Percentiles rank a stretch among this genome's conserved stretches.
Conservation (phyloP, 1,284 basidiomycete species). For the Leccinum cinnamomeum region DNA sequence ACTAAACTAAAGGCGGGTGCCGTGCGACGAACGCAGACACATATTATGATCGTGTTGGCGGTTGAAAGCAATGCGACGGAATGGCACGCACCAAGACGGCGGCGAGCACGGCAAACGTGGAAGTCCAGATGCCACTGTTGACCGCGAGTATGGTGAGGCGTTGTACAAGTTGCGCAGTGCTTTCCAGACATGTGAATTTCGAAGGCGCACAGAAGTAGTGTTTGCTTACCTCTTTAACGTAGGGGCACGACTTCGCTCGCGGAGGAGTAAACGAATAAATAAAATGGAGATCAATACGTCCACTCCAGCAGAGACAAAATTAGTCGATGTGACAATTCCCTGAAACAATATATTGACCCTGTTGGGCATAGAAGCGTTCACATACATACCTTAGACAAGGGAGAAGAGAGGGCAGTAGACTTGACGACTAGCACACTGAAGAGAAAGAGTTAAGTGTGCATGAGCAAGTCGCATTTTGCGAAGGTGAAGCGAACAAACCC, state of each 20-base stretch:
- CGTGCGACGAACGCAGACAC: background rate
- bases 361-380: too few relatives aligned
- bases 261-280: conserved; percentile 1
- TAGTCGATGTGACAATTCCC: background rate
- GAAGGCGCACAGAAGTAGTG: too few relatives aligned
- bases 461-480: too few relatives aligned
- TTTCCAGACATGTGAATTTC: background rate
- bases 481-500: conserved; percentile 4
- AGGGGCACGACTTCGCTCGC: background rate
- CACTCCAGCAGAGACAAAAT: background rate
- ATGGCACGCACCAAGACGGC: conserved; percentile 12
- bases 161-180: conserved; percentile 9
- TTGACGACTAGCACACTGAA: too few relatives aligned
- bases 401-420: too few relatives aligned
- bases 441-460: too few relatives aligned
- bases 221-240: background rate
- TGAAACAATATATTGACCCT: too few relatives aligned
- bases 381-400: too few relatives aligned
- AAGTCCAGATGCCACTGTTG: conserved; percentile 22
- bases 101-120: conserved; percentile 11
- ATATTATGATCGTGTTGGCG: background rate
- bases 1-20: background rate
- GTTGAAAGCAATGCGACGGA: background rate
- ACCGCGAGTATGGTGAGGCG: conserved; percentile 17
- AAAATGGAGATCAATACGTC: background rate